A percentile compares a stretch with the other conserved stretches of the same genome.
These are phyloP conservation scores for Calonectria leucothoes DNA, from an alignment of 2,329 filamentous ascomycete genomes.

Conservation along the genomic window DNA sequence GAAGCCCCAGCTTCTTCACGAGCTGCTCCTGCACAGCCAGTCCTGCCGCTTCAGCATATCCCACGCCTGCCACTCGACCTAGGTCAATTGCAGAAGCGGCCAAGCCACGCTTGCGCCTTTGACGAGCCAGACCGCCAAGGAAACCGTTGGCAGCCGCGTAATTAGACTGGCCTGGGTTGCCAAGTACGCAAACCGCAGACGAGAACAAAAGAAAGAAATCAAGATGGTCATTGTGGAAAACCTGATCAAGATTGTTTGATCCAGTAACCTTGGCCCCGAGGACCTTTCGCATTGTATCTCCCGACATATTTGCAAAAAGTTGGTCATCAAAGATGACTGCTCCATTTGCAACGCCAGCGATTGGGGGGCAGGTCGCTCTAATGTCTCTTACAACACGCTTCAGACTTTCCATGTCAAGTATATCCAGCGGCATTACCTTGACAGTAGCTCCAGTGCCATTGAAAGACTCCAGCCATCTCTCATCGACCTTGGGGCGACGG, in stretches of 20 bases:
- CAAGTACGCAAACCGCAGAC: neutral
- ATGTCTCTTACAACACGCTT: neutral
- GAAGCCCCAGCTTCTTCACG: too few relatives aligned
- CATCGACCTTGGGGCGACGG: neutral
- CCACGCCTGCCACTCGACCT: neutral
- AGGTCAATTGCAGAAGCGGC: conserved; percentile 48
- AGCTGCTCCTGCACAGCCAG: too few relatives aligned
- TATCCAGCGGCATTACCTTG: neutral
- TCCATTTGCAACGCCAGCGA: conserved; percentile 19
- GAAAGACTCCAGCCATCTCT: neutral
- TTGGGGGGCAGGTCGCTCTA: neutral
- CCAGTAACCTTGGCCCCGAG: conserved; percentile 18
- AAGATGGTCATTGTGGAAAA: neutral
- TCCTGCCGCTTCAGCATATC: neutral
- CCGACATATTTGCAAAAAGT: neutral
- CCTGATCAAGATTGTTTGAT: conserved; percentile 2
- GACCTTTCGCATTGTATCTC: neutral
- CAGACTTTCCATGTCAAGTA: neutral
- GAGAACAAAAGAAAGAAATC: conserved; percentile 28
- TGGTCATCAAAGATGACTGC: conserved; percentile 15
- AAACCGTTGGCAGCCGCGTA: conserved; percentile 22
- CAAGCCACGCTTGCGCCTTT: conserved; percentile 9
- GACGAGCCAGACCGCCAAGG: conserved; percentile 2
- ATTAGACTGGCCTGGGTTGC: conserved; percentile 20
- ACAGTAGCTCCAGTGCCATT: neutral